These are phyloP conservation scores for Aspergillus texensis DNA, from an alignment of 2,329 filamentous ascomycete genomes.

Conservation along the genomic window DNA sequence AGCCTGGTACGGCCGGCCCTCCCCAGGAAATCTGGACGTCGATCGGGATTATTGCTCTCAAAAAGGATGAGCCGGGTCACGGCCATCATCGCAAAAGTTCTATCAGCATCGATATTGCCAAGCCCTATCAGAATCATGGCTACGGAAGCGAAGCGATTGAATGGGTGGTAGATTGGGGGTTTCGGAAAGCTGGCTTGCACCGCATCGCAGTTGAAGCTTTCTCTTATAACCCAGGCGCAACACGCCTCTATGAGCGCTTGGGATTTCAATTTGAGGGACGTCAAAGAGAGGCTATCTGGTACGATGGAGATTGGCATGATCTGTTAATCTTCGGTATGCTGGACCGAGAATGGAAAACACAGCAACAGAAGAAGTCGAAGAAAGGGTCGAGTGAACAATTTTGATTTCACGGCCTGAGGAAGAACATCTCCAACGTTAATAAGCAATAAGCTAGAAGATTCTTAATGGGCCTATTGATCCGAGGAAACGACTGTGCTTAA, in stretches of 20 bases:
- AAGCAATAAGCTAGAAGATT: background rate
- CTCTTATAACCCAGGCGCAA: slow-evolving; percentile 12
- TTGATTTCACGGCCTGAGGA: background rate
- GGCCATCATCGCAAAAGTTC: slow-evolving; percentile 7
- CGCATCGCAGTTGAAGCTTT: slow-evolving; percentile 10
- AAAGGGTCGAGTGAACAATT: background rate
- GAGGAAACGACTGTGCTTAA: too few species aligned
- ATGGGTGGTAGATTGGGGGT: slow-evolving; percentile 19
- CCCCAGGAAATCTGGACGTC: background rate
- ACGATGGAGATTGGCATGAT: slow-evolving; percentile 19
- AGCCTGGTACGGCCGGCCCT: background rate
- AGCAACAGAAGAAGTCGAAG: background rate
- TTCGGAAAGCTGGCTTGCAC: slow-evolving; percentile 12
- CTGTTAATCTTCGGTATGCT: slow-evolving; percentile 10
- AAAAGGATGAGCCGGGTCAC: background rate
- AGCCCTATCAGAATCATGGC: slow-evolving; percentile 5
- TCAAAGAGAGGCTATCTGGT: slow-evolving; percentile 14
- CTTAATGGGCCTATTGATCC: background rate
- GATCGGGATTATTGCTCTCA: background rate
- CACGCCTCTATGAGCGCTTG: slow-evolving; percentile 16
- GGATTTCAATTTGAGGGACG: slow-evolving; percentile 20
- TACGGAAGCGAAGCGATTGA: slow-evolving; percentile 19
- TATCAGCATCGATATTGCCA: slow-evolving; percentile 7
- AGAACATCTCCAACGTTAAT: background rate
- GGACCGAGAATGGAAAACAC: slow-evolving; percentile 5